These are phyloP conservation scores for Catunica adiposa DNA, from an alignment of 2,329 filamentous ascomycete genomes.

Conservation along the genomic window DNA sequence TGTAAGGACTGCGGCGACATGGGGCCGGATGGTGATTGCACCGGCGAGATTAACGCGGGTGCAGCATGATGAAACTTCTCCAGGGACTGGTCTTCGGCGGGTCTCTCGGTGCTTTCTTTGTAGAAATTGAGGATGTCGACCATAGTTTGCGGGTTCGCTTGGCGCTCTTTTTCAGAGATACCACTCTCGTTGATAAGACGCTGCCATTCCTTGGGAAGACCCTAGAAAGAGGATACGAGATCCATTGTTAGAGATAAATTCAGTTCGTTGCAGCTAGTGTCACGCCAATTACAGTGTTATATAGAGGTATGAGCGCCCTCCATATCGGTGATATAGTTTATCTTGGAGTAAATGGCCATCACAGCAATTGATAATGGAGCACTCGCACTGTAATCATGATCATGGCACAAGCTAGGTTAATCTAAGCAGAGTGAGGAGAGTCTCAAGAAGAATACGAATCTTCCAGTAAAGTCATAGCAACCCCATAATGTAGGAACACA, in stretches of 20 bases:
- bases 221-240: slow-evolving; percentile 36
- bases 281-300: too few relatives aligned
- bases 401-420: background rate
- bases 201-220: slow-evolving; percentile 95
- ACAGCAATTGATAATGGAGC: background rate
- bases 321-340: too few relatives aligned
- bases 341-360: too few relatives aligned
- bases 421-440: too few relatives aligned
- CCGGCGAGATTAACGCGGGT: slow-evolving; percentile 31
- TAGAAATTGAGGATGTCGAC: slow-evolving; percentile 94
- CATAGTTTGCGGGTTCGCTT: slow-evolving; percentile 88
- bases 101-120: slow-evolving; percentile 74
- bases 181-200: slow-evolving; percentile 87
- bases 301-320: too few relatives aligned
- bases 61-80: slow-evolving; percentile 91
- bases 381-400: background rate
- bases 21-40: slow-evolving; percentile 22
- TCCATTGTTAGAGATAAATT: background rate
- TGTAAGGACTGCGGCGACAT: slow-evolving; percentile 38
- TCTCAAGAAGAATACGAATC: too few relatives aligned
- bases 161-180: slow-evolving; percentile 88
- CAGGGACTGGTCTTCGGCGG: slow-evolving; percentile 72
- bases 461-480: too few relatives aligned
- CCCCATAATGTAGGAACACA: too few relatives aligned
- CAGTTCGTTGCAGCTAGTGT: background rate